Evolutionary conservation across 2,329 filamentous ascomycete species (phyloP).

Genomic region (Pezicula carpinea): DNA sequence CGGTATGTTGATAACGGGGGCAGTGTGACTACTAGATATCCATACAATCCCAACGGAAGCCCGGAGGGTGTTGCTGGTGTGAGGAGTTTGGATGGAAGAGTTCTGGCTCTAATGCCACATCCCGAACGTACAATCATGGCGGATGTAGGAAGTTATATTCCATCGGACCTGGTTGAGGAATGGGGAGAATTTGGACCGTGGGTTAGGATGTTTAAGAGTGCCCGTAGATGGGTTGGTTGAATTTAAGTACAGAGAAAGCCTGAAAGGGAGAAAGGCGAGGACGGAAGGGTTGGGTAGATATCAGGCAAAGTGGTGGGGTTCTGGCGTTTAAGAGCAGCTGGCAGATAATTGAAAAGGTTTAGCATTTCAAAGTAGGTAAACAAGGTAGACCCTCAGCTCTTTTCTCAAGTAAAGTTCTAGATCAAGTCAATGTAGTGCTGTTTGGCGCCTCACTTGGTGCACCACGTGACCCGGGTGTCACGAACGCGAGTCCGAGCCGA

Average conservation of each 20-base stretch:
- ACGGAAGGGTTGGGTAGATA: no score
- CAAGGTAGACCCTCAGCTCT: no score
- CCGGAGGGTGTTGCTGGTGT: slow-evolving; percentile 66
- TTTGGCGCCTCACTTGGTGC: no score
- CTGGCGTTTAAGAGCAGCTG: no score
- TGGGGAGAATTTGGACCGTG: slow-evolving; percentile 71
- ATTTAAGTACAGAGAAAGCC: no score
- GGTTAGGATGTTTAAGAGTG: slow-evolving; percentile 68
- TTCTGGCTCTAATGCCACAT: slow-evolving; percentile 72
- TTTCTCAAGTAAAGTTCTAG: no score
- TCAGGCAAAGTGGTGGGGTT: no score
- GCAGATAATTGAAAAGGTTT: no score
- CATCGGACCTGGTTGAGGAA: slow-evolving; percentile 47
- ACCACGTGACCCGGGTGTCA: no score
- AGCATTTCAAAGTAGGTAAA: no score
- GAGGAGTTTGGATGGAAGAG: slow-evolving; percentile 58
- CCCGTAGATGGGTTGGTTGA: slow-evolving; percentile 65
- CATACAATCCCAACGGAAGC: slow-evolving; percentile 77
- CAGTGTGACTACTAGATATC: slow-evolving; percentile 74
- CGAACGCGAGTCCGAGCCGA: no score
- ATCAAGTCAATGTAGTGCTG: no score
- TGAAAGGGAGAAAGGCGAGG: neutral
- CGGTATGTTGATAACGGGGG: slow-evolving; percentile 82
- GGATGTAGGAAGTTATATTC: slow-evolving; percentile 63
- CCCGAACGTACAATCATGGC: slow-evolving; percentile 65